phyloP scores from a whole-genome alignment of 192 early-diverging fungal species.

The Rhizoclosmatium globosum region DNA sequence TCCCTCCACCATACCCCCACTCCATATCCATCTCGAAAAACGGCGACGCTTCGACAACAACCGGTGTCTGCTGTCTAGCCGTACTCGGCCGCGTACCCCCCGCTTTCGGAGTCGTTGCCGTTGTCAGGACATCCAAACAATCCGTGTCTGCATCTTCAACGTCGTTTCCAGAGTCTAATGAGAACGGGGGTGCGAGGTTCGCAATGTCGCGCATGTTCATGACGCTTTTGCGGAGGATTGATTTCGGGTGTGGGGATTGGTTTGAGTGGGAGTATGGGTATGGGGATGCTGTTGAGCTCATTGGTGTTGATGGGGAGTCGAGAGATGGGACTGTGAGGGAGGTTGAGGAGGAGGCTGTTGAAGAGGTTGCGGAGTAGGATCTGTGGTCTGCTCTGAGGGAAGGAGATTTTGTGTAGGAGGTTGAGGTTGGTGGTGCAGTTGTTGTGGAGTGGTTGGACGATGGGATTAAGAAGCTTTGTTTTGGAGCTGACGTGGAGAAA shows the following conservation, averaged over 20 bases:
- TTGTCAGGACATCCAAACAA: not conserved
- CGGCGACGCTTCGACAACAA: not conserved
- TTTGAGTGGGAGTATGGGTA: not conserved
- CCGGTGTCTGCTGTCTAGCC: not conserved
- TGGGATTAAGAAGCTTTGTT: not conserved
- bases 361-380: not conserved
- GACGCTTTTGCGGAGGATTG: not conserved
- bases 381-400: no score
- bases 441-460: no score
- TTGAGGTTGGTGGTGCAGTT: no score
- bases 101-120: not conserved
- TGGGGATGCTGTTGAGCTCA: not conserved
- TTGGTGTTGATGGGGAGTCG: not conserved
- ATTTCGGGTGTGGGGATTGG: not conserved
- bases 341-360: not conserved
- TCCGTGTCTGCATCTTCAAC: no score
- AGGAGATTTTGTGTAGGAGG: no score
- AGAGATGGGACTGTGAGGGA: not conserved
- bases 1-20: not conserved
- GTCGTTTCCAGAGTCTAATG: not conserved
- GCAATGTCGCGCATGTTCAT: conserved; percentile 1
- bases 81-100: not conserved
- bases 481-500: not conserved
- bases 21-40: conserved; percentile 6
- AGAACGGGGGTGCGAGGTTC: conserved; percentile 2